A percentile compares a stretch with the other conserved stretches of the same genome.
phyloP scores from a whole-genome alignment of 2,329 filamentous ascomycete species.

The Lasiodiplodia sp. region DNA sequence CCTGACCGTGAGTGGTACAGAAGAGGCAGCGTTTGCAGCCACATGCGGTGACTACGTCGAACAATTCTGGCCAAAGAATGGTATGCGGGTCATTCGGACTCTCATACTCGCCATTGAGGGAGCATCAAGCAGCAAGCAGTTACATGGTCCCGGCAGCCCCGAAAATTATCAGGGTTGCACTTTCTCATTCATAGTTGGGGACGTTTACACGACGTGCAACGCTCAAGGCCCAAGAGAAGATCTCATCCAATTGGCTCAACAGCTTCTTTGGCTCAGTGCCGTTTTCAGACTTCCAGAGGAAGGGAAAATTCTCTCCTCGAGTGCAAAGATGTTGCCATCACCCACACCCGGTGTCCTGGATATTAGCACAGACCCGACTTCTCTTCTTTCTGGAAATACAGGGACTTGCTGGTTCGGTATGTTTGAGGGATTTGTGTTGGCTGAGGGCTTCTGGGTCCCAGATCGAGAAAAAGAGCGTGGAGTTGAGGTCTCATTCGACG shows the following conservation, averaged over 20 bases:
- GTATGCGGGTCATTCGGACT: neutral
- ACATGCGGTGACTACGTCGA: neutral
- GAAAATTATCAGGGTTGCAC: neutral
- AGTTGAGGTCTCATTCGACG: conserved; percentile 1
- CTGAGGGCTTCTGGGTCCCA: neutral
- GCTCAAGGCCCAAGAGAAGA: neutral
- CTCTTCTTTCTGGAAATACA: neutral
- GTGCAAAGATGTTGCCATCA: neutral
- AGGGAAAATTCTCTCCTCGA: neutral
- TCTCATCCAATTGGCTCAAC: neutral
- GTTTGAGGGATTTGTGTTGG: neutral
- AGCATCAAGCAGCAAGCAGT: neutral
- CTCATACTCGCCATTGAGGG: neutral
- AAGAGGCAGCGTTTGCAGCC: neutral
- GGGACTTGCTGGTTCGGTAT: neutral
- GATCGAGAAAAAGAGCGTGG: neutral
- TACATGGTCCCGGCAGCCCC: neutral
- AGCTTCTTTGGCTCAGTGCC: neutral
- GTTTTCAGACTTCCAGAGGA: neutral
- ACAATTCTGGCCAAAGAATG: neutral
- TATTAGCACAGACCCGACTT: neutral
- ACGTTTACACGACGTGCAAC: too few relatives aligned
- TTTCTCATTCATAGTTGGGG: neutral
- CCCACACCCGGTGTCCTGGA: neutral
- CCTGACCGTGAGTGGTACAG: neutral